Base-by-base conservation (phyloP, 345 rosid species). In the Eucalyptus victrix region DNA sequence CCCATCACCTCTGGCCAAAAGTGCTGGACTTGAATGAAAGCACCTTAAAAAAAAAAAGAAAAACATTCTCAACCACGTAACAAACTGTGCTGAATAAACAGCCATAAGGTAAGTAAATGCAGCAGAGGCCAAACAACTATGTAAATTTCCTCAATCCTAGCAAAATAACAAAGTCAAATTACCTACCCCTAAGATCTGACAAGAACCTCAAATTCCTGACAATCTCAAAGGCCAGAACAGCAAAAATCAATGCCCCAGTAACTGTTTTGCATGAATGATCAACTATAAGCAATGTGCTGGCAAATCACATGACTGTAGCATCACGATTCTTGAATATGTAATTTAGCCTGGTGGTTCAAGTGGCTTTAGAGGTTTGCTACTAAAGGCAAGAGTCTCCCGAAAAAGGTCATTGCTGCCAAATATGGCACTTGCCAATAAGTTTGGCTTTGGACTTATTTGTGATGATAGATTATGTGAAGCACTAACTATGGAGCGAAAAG, bases 21-120 rank as follows among this genome's bases (percentile, higher is more conserved):
- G 91, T 88, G 90, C 92, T 23, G 93, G 92, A 88, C 92, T 97
- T 40, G 92, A 94, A 91, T 96, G 97, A 90, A 96, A 94, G 90
- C 89, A 92, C 91, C 99, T 97, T 34, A 34, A 90, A 54, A 53
- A 8, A 47, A 67, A 91, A 49, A 87, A 91, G 80, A 89, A 88
- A 37, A 80, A 90, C 23, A 88, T 17, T 34, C 26, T 34, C 81
- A 72, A 72, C 81, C 81, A 37, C 6, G 4, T 67, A 45, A 85
- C 32, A 6, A 21, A 44, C 60, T n/a, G 56, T 49, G 80, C 40
- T 67, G 80, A 4, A 8, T 65, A 65, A 50, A 49, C 42, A 47
- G 17, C 40, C n/a, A 14, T 47, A 86, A 54, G 45, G 45, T 86
- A 50, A 34, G 44, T 49, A 24, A 49, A 51, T 86, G 87, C 32